A percentile compares a stretch with the other conserved stretches of the same genome.
Evolutionary conservation across 768 basidiomycete species (phyloP).

Genomic region (Suillus hirtellus): DNA sequence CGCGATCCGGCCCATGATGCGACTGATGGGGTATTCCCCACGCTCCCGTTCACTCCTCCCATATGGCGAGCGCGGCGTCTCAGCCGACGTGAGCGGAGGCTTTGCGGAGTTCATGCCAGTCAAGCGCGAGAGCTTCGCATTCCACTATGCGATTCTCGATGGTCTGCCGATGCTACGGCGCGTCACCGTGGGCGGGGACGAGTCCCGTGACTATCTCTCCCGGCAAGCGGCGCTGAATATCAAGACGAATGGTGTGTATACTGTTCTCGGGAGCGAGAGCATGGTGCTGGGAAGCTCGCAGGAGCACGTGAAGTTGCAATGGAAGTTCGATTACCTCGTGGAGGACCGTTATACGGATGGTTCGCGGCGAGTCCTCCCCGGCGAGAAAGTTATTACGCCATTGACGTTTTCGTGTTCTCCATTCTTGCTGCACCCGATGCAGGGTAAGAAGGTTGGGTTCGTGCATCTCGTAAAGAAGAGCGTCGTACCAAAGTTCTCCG

Average conservation of each 20-base stretch:
- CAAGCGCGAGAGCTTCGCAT: conserved; percentile 57
- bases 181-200: conserved; percentile 65
- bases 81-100: conserved; percentile 40
- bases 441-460: conserved; percentile 66
- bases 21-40: conserved; percentile 52
- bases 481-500: conserved; percentile 61
- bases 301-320: conserved; percentile 49
- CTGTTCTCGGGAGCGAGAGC: conserved; percentile 66
- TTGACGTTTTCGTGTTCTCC: conserved; percentile 78
- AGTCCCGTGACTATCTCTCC: conserved; percentile 72
- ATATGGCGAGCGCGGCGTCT: conserved; percentile 26
- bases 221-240: conserved; percentile 71
- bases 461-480: conserved; percentile 75
- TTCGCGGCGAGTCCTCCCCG: conserved; percentile 48
- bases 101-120: conserved; percentile 68
- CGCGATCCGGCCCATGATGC: conserved; percentile 57
- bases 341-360: conserved; percentile 52
- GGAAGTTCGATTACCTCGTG: conserved; percentile 83
- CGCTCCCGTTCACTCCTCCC: conserved; percentile 30
- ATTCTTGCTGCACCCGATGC: conserved; percentile 52
- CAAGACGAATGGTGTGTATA: conserved; percentile 74
- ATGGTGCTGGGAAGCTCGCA: conserved; percentile 20
- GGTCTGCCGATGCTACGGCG: conserved; percentile 68
- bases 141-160: conserved; percentile 73
- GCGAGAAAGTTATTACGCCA: conserved; percentile 74